These are phyloP conservation scores for Trapa bicornis DNA, from an alignment of 345 rosid genomes.

Conservation along the genomic window DNA sequence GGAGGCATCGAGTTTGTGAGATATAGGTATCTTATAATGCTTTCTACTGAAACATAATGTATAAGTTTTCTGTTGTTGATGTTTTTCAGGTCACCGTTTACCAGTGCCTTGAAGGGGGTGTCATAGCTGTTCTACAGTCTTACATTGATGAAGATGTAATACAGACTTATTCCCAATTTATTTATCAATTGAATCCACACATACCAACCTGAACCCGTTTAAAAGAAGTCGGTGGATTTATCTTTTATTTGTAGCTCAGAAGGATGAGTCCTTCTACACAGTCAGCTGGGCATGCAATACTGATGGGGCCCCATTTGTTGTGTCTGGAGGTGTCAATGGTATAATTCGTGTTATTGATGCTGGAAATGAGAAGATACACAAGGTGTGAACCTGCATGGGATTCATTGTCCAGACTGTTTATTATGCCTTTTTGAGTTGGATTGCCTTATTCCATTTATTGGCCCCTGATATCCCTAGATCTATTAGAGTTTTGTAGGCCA, in stretches of 20 bases:
- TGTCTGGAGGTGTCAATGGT: slow-evolving; percentile 88
- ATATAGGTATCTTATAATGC: not conserved
- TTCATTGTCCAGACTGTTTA: not conserved
- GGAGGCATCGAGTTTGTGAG: not conserved
- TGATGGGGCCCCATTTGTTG: slow-evolving; percentile 57
- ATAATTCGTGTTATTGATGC: slow-evolving; percentile 80
- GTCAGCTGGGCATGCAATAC: slow-evolving; percentile 77
- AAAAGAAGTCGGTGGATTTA: slow-evolving; percentile 23
- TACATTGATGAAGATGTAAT: slow-evolving; percentile 91
- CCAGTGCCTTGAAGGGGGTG: slow-evolving; percentile 90
- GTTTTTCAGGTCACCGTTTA: slow-evolving; percentile 62
- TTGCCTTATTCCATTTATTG: not conserved
- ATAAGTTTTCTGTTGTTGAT: not conserved
- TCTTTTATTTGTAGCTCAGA: slow-evolving; percentile 61
- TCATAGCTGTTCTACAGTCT: slow-evolving; percentile 67
- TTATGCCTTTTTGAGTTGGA: not conserved
- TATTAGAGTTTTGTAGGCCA: slow-evolving; percentile 92
- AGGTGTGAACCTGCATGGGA: slow-evolving; percentile 30
- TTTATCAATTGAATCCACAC: not conserved
- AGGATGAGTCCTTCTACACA: slow-evolving; percentile 93
- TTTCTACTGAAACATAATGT: not conserved
- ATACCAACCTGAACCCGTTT: slow-evolving; percentile 7
- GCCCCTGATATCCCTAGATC: not conserved
- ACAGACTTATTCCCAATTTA: not conserved
- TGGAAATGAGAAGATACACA: slow-evolving; percentile 63